phyloP scores from a whole-genome alignment of 768 basidiomycete genomes.

The Kwoniella newhampshirensis region DNA sequence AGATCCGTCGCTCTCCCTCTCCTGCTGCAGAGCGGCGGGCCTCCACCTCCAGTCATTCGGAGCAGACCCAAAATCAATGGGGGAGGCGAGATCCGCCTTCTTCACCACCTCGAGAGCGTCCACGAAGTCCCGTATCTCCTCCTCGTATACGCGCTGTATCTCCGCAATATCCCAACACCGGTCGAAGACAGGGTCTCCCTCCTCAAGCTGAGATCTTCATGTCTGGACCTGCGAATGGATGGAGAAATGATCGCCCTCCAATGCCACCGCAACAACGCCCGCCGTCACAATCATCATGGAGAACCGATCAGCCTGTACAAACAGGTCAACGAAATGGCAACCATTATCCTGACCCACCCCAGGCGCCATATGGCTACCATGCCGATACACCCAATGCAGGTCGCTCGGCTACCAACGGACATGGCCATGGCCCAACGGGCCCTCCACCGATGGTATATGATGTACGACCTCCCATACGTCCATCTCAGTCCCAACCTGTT shows the following conservation, averaged over 20 bases:
- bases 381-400: too few species aligned
- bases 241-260: too few species aligned
- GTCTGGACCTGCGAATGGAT: slow-evolving; percentile 1
- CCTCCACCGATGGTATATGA: neutral
- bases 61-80: slow-evolving; percentile 9
- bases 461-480: neutral
- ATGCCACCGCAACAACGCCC: too few species aligned
- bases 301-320: too few species aligned
- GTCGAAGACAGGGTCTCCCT: slow-evolving; percentile 3
- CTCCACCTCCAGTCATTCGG: neutral
- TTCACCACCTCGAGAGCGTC: slow-evolving; percentile 3
- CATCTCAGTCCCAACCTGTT: too few species aligned
- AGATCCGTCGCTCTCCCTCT: slow-evolving; percentile 3
- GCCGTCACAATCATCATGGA: too few species aligned
- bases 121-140: slow-evolving; percentile 1
- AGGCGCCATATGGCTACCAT: too few species aligned
- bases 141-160: neutral
- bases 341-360: too few species aligned
- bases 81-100: neutral
- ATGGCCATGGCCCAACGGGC: neutral
- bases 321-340: too few species aligned
- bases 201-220: slow-evolving; percentile 13
- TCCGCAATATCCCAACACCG: neutral
- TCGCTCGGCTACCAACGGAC: neutral
- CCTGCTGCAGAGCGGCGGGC: slow-evolving; percentile 1